phyloP scores from a whole-genome alignment of 1,139 yeast species.

The Lodderomyces metapsilosis region DNA sequence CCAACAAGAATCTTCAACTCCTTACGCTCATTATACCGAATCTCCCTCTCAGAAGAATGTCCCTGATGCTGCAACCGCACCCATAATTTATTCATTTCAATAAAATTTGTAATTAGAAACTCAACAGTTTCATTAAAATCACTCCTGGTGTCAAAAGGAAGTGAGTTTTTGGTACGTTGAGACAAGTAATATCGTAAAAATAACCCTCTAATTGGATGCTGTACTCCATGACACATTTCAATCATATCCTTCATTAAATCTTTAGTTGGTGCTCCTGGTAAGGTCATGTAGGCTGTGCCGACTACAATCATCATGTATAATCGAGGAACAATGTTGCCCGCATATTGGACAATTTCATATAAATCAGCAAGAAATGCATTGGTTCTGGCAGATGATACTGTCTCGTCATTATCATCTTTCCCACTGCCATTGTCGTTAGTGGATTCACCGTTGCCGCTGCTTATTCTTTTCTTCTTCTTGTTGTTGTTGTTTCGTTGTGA shows the following conservation, averaged over 20 bases:
- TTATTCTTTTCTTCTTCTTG: background rate
- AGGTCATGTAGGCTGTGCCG: constrained; percentile 83
- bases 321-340: constrained; percentile 90
- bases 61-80: constrained; percentile 96
- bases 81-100: constrained; percentile 98
- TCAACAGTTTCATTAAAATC: constrained; percentile 65
- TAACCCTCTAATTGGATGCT: constrained; percentile 88
- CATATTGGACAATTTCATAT: constrained; percentile 92
- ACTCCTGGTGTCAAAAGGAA: constrained; percentile 48
- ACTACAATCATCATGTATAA: constrained; percentile 92
- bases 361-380: constrained; percentile 79
- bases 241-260: constrained; percentile 95
- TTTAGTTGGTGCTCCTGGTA: constrained; percentile 74
- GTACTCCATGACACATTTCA: constrained; percentile 98
- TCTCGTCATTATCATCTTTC: constrained; percentile 2
- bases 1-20: constrained; percentile 93
- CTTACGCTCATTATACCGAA: constrained; percentile 75
- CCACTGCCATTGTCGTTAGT: background rate
- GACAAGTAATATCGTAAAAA: constrained; percentile 86
- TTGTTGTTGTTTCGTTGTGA: constrained; percentile 25
- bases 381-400: constrained; percentile 17
- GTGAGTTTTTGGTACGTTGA: constrained; percentile 74
- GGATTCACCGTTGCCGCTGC: background rate
- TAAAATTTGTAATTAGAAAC: constrained; percentile 80
- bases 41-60: constrained; percentile 76